Percentiles rank a stretch among this genome's conserved stretches.
phyloP scores from a whole-genome alignment of 2,329 filamentous ascomycete genomes.

The Colletotrichum tanaceti region DNA sequence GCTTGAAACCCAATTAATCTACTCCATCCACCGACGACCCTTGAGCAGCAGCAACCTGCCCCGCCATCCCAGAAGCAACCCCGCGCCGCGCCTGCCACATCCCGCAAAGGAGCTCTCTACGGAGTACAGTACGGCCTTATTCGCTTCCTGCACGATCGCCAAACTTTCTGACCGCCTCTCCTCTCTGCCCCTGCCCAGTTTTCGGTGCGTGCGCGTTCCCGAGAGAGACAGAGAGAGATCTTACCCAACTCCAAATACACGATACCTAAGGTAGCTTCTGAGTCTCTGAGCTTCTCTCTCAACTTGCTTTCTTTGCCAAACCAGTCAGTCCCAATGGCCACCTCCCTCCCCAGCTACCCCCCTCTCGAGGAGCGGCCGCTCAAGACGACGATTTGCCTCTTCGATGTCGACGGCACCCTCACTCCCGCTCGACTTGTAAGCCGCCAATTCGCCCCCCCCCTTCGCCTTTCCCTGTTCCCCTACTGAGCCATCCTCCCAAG shows the following conservation, averaged over 20 bases:
- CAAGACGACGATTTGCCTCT: conserved; percentile 93
- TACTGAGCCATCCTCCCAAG: not conserved
- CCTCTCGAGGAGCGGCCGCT: conserved; percentile 85
- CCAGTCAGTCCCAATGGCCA: conserved; percentile 27
- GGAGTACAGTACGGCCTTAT: conserved; percentile 9
- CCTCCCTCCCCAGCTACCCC: conserved; percentile 64
- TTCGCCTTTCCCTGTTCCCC: not conserved
- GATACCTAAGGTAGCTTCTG: not conserved
- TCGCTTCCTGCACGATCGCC: conserved; percentile 13
- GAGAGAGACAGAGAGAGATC: no score
- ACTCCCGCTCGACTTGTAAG: conserved; percentile 82
- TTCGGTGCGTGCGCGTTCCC: not conserved
- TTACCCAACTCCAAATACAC: not conserved
- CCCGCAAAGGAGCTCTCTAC: conserved; percentile 27
- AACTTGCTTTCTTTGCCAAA: not conserved
- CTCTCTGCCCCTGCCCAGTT: not conserved
- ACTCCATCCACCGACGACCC: conserved; percentile 5
- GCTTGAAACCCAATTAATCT: conserved; percentile 4
- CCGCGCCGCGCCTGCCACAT: conserved; percentile 36
- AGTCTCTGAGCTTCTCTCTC: no score
- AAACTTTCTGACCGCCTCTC: conserved; percentile 6
- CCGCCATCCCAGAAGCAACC: conserved; percentile 38
- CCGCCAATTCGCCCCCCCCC: conserved; percentile 30
- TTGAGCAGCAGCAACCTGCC: conserved; percentile 23
- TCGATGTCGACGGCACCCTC: conserved; percentile 95